Evolutionary conservation across 2,329 filamentous ascomycete species (phyloP).

Genomic region (Diaporthe sp.): DNA sequence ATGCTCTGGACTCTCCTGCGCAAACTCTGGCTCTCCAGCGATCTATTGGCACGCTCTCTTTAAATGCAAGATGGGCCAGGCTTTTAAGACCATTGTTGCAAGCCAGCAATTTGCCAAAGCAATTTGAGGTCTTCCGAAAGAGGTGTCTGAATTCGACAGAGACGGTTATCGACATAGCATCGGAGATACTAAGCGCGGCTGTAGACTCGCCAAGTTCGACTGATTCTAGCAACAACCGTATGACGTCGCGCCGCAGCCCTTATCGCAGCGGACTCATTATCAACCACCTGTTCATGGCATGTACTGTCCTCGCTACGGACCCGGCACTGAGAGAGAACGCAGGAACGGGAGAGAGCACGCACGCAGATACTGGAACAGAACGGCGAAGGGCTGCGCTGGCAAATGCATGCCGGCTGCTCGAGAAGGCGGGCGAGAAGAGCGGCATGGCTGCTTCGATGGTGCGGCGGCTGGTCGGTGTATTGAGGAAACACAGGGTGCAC

Average conservation of each 20-base stretch:
- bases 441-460: conserved; percentile 39
- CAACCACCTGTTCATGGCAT: conserved; percentile 39
- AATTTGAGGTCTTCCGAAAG: conserved; percentile 26
- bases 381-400: conserved; percentile 34
- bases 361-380: conserved; percentile 34
- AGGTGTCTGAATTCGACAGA: conserved; percentile 33
- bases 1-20: background rate
- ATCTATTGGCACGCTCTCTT: conserved; percentile 19
- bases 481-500: conserved; percentile 36
- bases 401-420: conserved; percentile 39
- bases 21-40: conserved; percentile 24
- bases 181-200: conserved; percentile 25
- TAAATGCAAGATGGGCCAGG: conserved; percentile 32
- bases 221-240: background rate
- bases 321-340: conserved; percentile 19
- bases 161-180: conserved; percentile 32
- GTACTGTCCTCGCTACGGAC: conserved; percentile 39
- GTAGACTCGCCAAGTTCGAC: conserved; percentile 14
- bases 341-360: background rate
- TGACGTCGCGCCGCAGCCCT: conserved; percentile 9
- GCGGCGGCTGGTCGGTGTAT: conserved; percentile 35
- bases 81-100: conserved; percentile 34
- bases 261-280: conserved; percentile 33
- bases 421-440: conserved; percentile 38
- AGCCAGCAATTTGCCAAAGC: conserved; percentile 27